Conservation (phyloP, 1,139 yeast species). For the Zygoascus sp. region DNA sequence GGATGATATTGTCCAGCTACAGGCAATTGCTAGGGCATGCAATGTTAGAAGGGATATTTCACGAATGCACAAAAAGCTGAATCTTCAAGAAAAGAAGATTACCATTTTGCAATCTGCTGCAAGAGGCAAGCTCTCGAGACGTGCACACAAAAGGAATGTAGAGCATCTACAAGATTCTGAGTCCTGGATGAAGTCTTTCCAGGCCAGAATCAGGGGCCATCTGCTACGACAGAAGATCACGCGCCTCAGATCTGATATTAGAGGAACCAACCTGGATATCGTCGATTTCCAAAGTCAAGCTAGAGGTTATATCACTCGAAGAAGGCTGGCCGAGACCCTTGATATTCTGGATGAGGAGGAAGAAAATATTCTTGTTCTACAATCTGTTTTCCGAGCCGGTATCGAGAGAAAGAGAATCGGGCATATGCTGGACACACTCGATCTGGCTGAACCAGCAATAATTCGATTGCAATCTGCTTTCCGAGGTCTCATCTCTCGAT, state of each 20-base stretch:
- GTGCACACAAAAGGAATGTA: constrained; percentile 3
- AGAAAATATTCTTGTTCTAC: constrained; percentile 24
- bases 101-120: constrained; percentile 14
- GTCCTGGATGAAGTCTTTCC: constrained; percentile 40
- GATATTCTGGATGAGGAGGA: constrained; percentile 19
- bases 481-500: constrained; percentile 46
- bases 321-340: constrained; percentile 15
- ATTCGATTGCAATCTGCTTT: constrained; percentile 41
- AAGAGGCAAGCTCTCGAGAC: constrained; percentile 14
- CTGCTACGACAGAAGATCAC: constrained; percentile 32
- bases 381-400: constrained; percentile 31
- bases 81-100: constrained; percentile 6
- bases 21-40: constrained; percentile 51
- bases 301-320: constrained; percentile 33
- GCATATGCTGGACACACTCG: constrained; percentile 22
- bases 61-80: constrained; percentile 20
- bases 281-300: constrained; percentile 31
- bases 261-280: neutral
- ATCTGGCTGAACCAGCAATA: constrained; percentile 36
- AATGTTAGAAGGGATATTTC: constrained; percentile 42
- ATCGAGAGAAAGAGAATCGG: constrained; percentile 24
- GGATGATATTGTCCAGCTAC: constrained; percentile 32
- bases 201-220: constrained; percentile 44
- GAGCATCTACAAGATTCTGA: constrained; percentile 46
- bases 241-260: constrained; percentile 20